Percentiles rank a stretch among this genome's conserved stretches.
Conservation (phyloP, 345 rosid species). For the Brassica incana region DNA sequence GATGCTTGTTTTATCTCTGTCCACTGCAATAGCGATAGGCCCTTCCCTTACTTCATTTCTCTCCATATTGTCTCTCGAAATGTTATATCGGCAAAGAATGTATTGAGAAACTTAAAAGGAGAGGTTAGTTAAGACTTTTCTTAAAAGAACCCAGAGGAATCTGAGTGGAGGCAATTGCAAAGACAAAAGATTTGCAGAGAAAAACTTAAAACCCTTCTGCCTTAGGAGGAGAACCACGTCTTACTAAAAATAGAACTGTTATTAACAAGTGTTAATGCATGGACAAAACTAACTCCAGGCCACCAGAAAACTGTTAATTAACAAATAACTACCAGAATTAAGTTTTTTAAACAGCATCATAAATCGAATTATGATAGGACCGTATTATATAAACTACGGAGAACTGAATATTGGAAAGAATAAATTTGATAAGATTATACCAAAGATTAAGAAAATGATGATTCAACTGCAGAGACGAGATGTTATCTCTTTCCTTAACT, state of each 20-base stretch:
- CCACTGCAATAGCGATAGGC: constrained; percentile 47
- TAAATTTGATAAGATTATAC: too few species aligned
- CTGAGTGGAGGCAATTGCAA: constrained; percentile 6
- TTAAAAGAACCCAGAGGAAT: not conserved
- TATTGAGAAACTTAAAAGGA: not conserved
- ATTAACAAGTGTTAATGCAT: constrained; percentile 12
- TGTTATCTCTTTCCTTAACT: too few species aligned
- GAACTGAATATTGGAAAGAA: too few species aligned
- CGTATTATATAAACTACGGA: too few species aligned
- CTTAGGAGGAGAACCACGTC: constrained; percentile 15
- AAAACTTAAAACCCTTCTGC: not conserved
- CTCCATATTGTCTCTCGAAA: constrained; percentile 32
- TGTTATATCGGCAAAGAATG: not conserved
- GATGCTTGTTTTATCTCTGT: constrained; percentile 48
- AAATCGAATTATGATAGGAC: not conserved
- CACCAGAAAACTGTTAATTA: constrained; percentile 8
- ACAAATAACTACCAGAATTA: constrained; percentile 10
- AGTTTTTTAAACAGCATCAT: constrained; percentile 22
- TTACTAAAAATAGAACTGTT: constrained; percentile 35
- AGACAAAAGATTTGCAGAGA: constrained; percentile 9
- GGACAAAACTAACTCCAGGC: constrained; percentile 35
- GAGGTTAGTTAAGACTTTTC: not conserved
- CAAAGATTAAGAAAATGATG: too few species aligned
- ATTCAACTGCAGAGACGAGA: too few species aligned
- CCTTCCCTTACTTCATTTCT: constrained; percentile 34